Base-by-base conservation (phyloP, 2,329 filamentous ascomycete genomes). In the Nemania abortiva region DNA sequence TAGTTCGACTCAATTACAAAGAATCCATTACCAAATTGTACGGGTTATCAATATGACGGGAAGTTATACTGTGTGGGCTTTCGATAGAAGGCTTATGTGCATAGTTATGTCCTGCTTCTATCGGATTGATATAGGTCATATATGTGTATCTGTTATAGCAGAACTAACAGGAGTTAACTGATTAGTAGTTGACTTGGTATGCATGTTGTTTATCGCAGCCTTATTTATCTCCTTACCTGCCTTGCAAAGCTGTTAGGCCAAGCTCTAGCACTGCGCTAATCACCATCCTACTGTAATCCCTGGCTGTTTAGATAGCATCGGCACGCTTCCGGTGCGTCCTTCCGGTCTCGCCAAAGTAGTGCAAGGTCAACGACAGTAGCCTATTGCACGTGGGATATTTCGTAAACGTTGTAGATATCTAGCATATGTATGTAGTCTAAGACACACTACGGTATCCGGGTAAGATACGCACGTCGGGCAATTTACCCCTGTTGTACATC, bases 401-500 rank as follows among this genome's bases (percentile, higher is more conserved):
- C 5, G 24, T 10, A 13, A 27, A 22, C 47, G 11, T 37, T 27
- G 24, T 42, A 42, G 39, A 42, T 42, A 42, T 2, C 13, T 47
- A 18, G 18, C 9, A 42, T 42, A 6, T 6, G 31, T 5, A 42
- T 7, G n/a, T 10, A 47, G 42, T 47, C 42, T 47, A 47, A 47
- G 18, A 47, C 18, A 47, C n/a, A 20, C n/a, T 47, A 47, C 15
- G 15, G 5, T 20, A 20, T n/a, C 11, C 13, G 18, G 39, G 18
- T 42, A 42, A 11, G 39, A 2, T 47, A 47, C 42, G 42, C 42
- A 47, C 6, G 42, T 42, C 58, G 37, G 54, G 37, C 31, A 20
- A 54, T 42, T 63, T 37, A 66, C 55, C 67, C 63, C 49, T 69
- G 67, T 49, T 60, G 9, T 59, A 56, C 49, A 63, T 66, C 67